phyloP scores from a whole-genome alignment of 768 basidiomycete genomes.

The Agaricus sinodeliciosus region DNA sequence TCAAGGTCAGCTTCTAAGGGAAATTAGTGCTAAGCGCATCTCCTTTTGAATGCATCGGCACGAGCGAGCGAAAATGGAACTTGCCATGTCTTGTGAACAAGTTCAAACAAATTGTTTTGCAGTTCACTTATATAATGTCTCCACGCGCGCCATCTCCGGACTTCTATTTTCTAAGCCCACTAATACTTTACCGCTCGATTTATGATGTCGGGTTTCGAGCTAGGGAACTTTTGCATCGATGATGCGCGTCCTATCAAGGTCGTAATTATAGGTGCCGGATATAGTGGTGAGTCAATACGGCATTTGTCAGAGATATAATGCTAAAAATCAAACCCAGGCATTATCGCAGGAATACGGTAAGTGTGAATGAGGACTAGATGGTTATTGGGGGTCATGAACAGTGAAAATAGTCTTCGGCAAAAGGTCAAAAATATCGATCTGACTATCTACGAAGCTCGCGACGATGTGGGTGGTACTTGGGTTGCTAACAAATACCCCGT shows the following conservation, averaged over 20 bases:
- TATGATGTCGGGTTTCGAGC: background rate
- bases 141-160: constrained; percentile 11
- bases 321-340: constrained; percentile 22
- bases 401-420: constrained; percentile 38
- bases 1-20: too few species aligned
- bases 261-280: constrained; percentile 52
- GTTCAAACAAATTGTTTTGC: too few species aligned
- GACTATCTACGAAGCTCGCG: constrained; percentile 52
- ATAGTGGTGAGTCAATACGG: constrained; percentile 33
- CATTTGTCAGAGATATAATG: background rate
- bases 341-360: constrained; percentile 51
- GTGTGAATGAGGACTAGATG: background rate
- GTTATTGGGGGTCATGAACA: background rate
- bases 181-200: too few species aligned
- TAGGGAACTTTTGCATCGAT: constrained; percentile 44
- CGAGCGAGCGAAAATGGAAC: too few species aligned
- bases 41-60: too few species aligned
- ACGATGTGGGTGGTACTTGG: constrained; percentile 62
- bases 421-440: constrained; percentile 46
- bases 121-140: background rate
- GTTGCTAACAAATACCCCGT: constrained; percentile 49
- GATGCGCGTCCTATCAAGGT: constrained; percentile 49
- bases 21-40: too few species aligned
- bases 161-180: background rate
- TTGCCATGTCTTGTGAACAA: too few species aligned